Evolutionary conservation across 768 basidiomycete genomes (phyloP).

Genomic region (Ramaria rubella): DNA sequence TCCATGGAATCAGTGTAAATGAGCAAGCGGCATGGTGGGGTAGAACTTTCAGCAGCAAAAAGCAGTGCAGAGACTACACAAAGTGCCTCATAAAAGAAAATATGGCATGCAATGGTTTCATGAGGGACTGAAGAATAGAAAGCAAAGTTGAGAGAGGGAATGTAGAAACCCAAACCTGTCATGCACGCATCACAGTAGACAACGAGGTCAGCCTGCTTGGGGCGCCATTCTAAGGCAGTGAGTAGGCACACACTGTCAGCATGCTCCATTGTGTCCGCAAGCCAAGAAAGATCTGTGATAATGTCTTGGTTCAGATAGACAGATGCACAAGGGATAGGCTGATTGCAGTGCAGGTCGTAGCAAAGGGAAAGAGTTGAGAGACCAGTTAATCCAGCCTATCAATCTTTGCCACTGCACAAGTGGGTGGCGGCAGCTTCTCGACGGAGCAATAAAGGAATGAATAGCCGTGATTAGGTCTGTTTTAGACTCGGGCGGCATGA

Average conservation of each 20-base stretch:
- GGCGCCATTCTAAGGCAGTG: constrained; percentile 14
- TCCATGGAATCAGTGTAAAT: constrained; percentile 28
- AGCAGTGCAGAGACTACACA: constrained; percentile 6
- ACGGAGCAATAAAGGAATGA: no score
- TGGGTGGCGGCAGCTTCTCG: no score
- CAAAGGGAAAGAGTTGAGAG: no score
- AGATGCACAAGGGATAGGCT: constrained; percentile 23
- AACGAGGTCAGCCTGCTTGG: constrained; percentile 9
- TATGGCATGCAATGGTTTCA: background rate
- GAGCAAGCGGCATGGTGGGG: constrained; percentile 8
- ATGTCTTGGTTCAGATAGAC: constrained; percentile 28
- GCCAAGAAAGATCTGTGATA: constrained; percentile 33
- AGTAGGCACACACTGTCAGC: constrained; percentile 20
- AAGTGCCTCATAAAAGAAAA: constrained; percentile 1
- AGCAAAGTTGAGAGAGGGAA: constrained; percentile 2
- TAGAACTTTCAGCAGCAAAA: background rate
- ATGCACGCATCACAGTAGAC: constrained; percentile 20
- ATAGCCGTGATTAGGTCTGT: no score
- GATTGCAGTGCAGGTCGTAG: no score
- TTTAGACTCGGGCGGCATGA: constrained; percentile 27
- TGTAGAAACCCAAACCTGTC: constrained; percentile 18
- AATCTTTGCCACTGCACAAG: no score
- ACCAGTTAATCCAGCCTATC: no score
- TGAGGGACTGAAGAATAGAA: constrained; percentile 3
- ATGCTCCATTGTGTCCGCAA: constrained; percentile 12